Evolutionary conservation across 2,329 filamentous ascomycete species (phyloP), one percentile per base, ranked within the genome.

Genomic region (Calonectria multiphialidica): DNA sequence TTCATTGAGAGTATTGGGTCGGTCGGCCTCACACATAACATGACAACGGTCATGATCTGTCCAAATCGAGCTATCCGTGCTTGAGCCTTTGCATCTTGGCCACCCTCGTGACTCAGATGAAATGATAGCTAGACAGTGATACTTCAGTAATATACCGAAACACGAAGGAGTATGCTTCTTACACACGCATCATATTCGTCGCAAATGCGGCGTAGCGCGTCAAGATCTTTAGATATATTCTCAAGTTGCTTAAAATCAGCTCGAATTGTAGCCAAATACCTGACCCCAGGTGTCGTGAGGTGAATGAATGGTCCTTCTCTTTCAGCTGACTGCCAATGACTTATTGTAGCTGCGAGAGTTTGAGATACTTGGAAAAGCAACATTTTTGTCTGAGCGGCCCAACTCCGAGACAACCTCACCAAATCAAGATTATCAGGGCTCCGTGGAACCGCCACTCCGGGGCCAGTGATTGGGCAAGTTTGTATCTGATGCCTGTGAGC

Each of bases 31-130:
- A 59, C 53, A 7, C 53, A 40, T 10, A 59, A 10, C 53, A 59
- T 59, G 3, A 40, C 35, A 40, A 59, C 33, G 8, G 53, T 59
- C 53, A 59, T 59, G 5, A 40, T 59, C 21, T 59, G 53, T 16
- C 53, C 53, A 25, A 37, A 59, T 12, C 21, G 21, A 16, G 53
- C 53, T 25, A 59, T 59, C 13, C 53, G 53, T 1, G 53, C 53
- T 9, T 59, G 53, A 2, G 25, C 2, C 21, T 59, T 59, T 59
- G 53, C 7, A 35, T 59, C 53, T 18, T 59, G 53, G 8, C 53
- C 53, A 16, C 53, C 53, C 35, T 59, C 53, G 8, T 59, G 53
- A 23, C 23, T 40, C 6, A 59, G 21, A 7, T 59, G 8, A 37
- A 40, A 59, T 12, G 21, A 59, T 16, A 59, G 21, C 53, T 59